These are phyloP conservation scores for Trypanosoma conorhini DNA, from an alignment of 208 protist species.

Conservation along the genomic window DNA sequence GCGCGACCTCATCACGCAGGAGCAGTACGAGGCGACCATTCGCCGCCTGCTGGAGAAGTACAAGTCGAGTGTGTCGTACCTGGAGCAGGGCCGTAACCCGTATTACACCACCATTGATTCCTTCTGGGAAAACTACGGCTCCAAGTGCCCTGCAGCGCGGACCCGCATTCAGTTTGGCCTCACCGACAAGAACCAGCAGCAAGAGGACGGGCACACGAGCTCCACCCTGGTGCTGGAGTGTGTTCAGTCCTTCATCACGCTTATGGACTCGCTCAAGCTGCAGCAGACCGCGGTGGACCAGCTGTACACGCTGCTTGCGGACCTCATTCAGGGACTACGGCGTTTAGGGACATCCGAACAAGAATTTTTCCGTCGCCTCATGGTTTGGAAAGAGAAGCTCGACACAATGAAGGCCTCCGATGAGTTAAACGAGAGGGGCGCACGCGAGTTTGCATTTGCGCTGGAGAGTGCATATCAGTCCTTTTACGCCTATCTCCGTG, in stretches of 20 bases:
- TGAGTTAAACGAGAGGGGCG: conserved; percentile 74
- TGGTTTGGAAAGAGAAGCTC: conserved; percentile 69
- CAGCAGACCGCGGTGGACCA: conserved; percentile 92
- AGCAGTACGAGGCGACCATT: conserved; percentile 86
- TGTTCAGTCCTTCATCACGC: conserved; percentile 94
- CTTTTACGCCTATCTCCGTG: conserved; percentile 75
- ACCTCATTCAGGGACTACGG: conserved; percentile 72
- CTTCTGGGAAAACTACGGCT: conserved; percentile 93
- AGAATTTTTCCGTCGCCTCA: conserved; percentile 64
- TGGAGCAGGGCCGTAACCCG: conserved; percentile 64
- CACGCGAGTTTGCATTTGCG: conserved; percentile 92
- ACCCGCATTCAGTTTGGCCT: conserved; percentile 47
- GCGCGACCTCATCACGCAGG: conserved; percentile 85
- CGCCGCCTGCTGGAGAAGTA: conserved; percentile 95
- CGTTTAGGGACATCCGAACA: conserved; percentile 46
- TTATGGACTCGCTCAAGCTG: conserved; percentile 91
- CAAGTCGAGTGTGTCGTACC: conserved; percentile 83
- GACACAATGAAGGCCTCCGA: conserved; percentile 92
- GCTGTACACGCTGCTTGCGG: conserved; percentile 88
- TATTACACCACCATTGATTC: conserved; percentile 86
- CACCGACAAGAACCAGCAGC: conserved; percentile 21
- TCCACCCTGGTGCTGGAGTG: conserved; percentile 81
- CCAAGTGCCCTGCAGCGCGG: conserved; percentile 58
- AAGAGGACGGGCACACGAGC: conserved; percentile 52
- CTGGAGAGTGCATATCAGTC: conserved; percentile 86